phyloP scores from a whole-genome alignment of 1,139 yeast species.

The Yamadazyma jaroonii region DNA sequence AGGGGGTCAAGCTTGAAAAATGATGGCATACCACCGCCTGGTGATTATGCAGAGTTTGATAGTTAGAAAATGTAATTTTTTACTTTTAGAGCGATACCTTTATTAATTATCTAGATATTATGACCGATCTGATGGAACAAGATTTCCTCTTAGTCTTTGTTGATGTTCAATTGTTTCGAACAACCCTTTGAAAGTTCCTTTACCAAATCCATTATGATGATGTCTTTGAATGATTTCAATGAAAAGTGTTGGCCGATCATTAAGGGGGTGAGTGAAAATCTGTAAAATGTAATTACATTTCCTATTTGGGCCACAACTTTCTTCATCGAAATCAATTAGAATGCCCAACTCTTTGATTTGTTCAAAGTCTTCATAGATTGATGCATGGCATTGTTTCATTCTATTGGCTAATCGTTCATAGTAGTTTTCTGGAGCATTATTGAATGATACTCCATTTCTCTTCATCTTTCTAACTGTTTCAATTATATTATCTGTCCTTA shows the following conservation, averaged over 20 bases:
- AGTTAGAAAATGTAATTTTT: not conserved
- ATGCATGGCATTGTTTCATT: slow-evolving; percentile 31
- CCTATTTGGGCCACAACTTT: slow-evolving; percentile 24
- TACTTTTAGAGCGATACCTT: slow-evolving; percentile 4
- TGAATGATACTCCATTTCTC: slow-evolving; percentile 67
- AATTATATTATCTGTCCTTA: slow-evolving; percentile 59
- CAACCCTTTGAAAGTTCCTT: slow-evolving; percentile 79
- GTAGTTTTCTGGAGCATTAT: slow-evolving; percentile 53
- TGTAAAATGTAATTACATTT: slow-evolving; percentile 67
- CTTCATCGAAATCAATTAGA: slow-evolving; percentile 70
- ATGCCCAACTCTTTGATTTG: slow-evolving; percentile 49
- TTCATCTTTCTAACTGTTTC: slow-evolving; percentile 52
- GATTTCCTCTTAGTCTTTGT: slow-evolving; percentile 52
- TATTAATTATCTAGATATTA: slow-evolving; percentile 1
- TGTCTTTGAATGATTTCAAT: slow-evolving; percentile 76
- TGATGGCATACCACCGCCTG: slow-evolving; percentile 6
- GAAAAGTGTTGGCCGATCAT: slow-evolving; percentile 78
- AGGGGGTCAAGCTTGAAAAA: slow-evolving; percentile 26
- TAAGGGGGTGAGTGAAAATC: slow-evolving; percentile 71
- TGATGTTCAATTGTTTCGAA: slow-evolving; percentile 74
- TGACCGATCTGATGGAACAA: slow-evolving; percentile 15
- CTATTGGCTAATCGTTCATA: slow-evolving; percentile 49
- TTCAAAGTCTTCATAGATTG: slow-evolving; percentile 45
- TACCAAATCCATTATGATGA: slow-evolving; percentile 83
- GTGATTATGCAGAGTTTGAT: not conserved